A percentile compares a stretch with the other conserved stretches of the same genome.
Evolutionary conservation across 1,284 basidiomycete species (phyloP).

Genomic region (Grifola frondosa): DNA sequence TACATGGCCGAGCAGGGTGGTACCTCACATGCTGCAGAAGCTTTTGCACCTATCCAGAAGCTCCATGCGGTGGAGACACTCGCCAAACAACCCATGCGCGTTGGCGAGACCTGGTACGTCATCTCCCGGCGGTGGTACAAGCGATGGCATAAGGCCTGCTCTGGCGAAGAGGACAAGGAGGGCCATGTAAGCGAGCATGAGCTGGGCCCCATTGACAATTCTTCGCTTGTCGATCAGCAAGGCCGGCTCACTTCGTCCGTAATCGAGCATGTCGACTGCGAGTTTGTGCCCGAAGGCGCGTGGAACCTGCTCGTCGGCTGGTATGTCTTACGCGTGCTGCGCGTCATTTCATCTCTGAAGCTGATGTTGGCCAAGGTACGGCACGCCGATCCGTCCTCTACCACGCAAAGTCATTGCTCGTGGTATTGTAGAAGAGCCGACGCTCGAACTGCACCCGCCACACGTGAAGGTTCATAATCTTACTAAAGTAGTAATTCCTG

Average conservation of each 20-base stretch:
- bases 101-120: constrained; percentile 79
- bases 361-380: constrained; percentile 70
- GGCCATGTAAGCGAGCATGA: constrained; percentile 59
- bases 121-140: constrained; percentile 72
- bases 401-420: constrained; percentile 67
- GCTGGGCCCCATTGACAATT: constrained; percentile 76
- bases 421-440: constrained; percentile 49
- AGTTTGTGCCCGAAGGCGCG: constrained; percentile 71
- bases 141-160: constrained; percentile 71
- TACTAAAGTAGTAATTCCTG: constrained; percentile 7
- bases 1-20: constrained; percentile 70
- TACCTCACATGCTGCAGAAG: constrained; percentile 8
- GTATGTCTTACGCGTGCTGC: constrained; percentile 18
- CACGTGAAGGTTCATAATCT: constrained; percentile 62
- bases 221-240: constrained; percentile 54
- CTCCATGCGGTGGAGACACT: constrained; percentile 47
- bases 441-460: constrained; percentile 82
- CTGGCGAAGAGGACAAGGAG: constrained; percentile 64
- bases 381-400: constrained; percentile 51
- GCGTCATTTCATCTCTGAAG: too few relatives aligned
- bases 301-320: constrained; percentile 64
- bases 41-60: constrained; percentile 45
- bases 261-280: constrained; percentile 73
- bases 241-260: constrained; percentile 46
- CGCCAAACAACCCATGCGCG: constrained; percentile 48